Evolutionary conservation across 192 early-diverging fungal species (phyloP).

Genomic region (Mortierella antarctica): DNA sequence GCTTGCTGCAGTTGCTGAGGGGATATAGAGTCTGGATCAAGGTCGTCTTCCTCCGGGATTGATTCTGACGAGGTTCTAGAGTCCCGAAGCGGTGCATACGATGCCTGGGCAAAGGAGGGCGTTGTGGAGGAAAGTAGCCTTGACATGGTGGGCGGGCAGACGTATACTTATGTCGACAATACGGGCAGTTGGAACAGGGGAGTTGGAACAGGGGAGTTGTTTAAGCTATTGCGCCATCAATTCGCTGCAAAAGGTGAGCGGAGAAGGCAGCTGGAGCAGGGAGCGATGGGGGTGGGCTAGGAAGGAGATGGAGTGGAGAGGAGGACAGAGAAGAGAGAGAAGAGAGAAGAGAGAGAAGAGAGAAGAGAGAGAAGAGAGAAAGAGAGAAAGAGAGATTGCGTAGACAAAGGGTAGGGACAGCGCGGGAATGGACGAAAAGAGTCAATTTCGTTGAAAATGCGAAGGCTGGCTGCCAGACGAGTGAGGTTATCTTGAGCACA

Average conservation of each 20-base stretch:
- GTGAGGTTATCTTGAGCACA: background rate
- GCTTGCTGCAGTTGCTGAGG: conserved; percentile 1
- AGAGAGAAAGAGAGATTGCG: background rate
- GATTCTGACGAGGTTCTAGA: conserved; percentile 22
- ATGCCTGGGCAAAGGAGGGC: conserved; percentile 29
- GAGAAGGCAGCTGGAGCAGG: too few species aligned
- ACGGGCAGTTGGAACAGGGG: background rate
- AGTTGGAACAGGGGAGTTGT: background rate
- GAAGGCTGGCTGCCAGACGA: background rate
- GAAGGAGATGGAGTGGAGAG: background rate
- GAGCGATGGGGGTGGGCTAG: too few species aligned
- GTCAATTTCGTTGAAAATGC: background rate
- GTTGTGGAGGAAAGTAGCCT: conserved; percentile 38
- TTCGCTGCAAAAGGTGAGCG: too few species aligned
- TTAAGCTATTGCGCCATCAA: too few species aligned
- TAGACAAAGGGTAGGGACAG: background rate
- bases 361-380: background rate
- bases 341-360: background rate
- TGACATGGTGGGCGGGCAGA: conserved; percentile 21
- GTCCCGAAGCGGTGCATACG: conserved; percentile 31
- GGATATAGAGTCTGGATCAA: conserved; percentile 44
- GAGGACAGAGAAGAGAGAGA: background rate
- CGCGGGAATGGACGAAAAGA: background rate
- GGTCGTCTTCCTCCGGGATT: conserved; percentile 28
- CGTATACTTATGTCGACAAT: background rate